Conservation (phyloP, 2,329 filamentous ascomycete species). For the Penicillium sp. region DNA sequence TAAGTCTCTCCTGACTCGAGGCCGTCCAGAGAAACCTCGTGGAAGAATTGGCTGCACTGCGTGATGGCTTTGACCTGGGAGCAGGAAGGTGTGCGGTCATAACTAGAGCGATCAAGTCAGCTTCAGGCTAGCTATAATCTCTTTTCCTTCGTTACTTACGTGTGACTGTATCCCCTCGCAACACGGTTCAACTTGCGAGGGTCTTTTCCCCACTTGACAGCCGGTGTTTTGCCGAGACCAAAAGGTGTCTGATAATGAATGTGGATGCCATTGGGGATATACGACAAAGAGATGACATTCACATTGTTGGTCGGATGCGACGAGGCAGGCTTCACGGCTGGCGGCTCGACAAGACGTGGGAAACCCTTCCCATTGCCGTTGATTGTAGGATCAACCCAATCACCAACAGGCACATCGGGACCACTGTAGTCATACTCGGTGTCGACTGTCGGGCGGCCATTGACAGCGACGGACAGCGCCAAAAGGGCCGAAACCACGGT, state of each 20-base stretch:
- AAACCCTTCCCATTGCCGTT: conserved; percentile 60
- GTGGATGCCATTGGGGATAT: conserved; percentile 55
- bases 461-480: conserved; percentile 25
- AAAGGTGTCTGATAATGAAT: conserved; percentile 61
- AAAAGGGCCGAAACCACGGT: conserved; percentile 24
- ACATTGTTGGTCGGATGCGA: conserved; percentile 56
- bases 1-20: conserved; percentile 53
- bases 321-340: conserved; percentile 52
- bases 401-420: conserved; percentile 53
- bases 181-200: conserved; percentile 38
- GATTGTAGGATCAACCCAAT: conserved; percentile 56
- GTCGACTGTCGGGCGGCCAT: conserved; percentile 43
- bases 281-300: conserved; percentile 57
- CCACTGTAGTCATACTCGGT: conserved; percentile 54
- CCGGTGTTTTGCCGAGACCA: conserved; percentile 51
- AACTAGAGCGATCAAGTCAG: conserved; percentile 33
- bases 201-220: conserved; percentile 50
- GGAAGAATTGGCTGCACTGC: conserved; percentile 58
- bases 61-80: conserved; percentile 49
- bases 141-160: conserved; percentile 34
- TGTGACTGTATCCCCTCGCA: conserved; percentile 46
- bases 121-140: too few species aligned
- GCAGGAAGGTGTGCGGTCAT: conserved; percentile 57
- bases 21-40: conserved; percentile 52
- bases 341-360: conserved; percentile 54